These are phyloP conservation scores for Pythium myriotylum DNA, from an alignment of 352 stramenopile species.

Conservation along the genomic window DNA sequence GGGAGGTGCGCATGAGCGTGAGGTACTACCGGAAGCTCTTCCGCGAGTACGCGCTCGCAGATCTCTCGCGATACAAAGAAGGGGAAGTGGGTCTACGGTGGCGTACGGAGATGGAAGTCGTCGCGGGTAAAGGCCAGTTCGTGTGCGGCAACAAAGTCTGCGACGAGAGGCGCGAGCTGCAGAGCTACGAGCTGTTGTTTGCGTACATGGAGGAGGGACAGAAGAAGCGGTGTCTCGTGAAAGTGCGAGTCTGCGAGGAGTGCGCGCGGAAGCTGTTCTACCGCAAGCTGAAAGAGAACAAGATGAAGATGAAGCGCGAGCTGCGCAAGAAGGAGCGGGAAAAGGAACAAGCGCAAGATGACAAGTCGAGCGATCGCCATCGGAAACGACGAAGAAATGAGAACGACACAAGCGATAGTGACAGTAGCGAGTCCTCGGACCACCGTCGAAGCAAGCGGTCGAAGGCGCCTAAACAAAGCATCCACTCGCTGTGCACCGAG, in stretches of 20 bases:
- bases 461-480: constrained; percentile 2
- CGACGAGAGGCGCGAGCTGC: constrained; percentile 39
- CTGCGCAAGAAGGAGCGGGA: constrained; percentile 13
- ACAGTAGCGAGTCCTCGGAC: neutral
- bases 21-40: constrained; percentile 86
- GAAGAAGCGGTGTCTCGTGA: constrained; percentile 76
- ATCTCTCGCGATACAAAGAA: constrained; percentile 66
- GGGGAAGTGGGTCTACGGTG: constrained; percentile 76
- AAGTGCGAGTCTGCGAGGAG: constrained; percentile 62
- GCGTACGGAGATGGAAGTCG: constrained; percentile 77
- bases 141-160: constrained; percentile 78
- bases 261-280: constrained; percentile 80
- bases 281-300: constrained; percentile 44
- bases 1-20: constrained; percentile 78
- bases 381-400: constrained; percentile 6
- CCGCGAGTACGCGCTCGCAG: constrained; percentile 79
- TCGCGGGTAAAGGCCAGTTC: constrained; percentile 81
- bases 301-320: constrained; percentile 18
- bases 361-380: constrained; percentile 22
- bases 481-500: constrained; percentile 40
- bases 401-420: neutral
- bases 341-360: constrained; percentile 21
- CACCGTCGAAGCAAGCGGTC: neutral
- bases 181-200: constrained; percentile 85
- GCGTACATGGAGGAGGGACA: constrained; percentile 67